phyloP scores from a whole-genome alignment of 345 rosid species.

The Abelmoschus esculentus region DNA sequence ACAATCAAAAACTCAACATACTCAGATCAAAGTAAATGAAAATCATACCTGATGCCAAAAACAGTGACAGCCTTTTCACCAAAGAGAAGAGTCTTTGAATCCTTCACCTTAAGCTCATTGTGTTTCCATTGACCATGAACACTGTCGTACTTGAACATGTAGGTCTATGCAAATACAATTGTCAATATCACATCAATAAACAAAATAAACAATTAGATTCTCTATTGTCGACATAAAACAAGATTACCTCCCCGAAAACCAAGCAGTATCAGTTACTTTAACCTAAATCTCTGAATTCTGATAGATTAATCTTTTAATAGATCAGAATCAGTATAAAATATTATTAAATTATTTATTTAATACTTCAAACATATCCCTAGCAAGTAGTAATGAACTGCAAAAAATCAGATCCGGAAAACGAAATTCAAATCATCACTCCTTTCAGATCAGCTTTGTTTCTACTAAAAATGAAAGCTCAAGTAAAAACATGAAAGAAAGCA shows the following conservation, averaged over 20 bases:
- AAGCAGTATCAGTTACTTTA: not conserved
- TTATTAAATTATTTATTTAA: not conserved
- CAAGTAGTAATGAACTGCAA: no score
- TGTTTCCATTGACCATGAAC: constrained; percentile 68
- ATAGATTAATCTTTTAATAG: not conserved
- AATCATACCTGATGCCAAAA: constrained; percentile 42
- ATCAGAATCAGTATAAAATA: not conserved
- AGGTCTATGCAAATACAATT: constrained; percentile 23
- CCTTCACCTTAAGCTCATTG: constrained; percentile 45
- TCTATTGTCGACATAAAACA: not conserved
- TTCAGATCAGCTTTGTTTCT: not conserved
- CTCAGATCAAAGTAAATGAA: not conserved
- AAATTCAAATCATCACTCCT: not conserved
- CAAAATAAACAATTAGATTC: not conserved
- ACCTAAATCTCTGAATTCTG: not conserved
- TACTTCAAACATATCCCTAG: not conserved
- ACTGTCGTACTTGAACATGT: constrained; percentile 61
- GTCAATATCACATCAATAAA: not conserved
- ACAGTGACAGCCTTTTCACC: constrained; percentile 51
- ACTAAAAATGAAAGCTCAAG: not conserved
- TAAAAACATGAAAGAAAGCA: not conserved
- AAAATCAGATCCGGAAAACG: not conserved
- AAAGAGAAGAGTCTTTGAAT: constrained; percentile 56
- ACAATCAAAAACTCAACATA: not conserved
- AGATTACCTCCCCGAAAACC: not conserved